Percentiles rank a stretch among this genome's conserved stretches.
These are phyloP conservation scores for Sugiyamaella grinbergsii DNA, from an alignment of 1,139 yeast genomes.

Conservation along the genomic window DNA sequence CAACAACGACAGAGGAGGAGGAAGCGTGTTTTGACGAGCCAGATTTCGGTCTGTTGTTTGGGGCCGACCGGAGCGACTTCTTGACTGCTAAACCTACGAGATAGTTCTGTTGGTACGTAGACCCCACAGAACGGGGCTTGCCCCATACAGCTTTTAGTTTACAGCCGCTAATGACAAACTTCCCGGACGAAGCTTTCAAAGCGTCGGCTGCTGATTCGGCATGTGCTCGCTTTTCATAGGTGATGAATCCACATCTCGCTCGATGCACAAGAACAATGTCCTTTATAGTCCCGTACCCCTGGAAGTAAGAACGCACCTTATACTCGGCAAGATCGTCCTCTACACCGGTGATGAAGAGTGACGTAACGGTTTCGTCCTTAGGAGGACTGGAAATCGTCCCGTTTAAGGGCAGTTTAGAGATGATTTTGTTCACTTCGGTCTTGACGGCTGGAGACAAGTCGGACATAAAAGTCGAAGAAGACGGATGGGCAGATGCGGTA, in stretches of 20 bases:
- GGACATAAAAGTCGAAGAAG: not conserved
- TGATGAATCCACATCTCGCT: constrained; percentile 67
- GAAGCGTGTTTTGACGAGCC: not conserved
- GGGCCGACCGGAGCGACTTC: constrained; percentile 54
- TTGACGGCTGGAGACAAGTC: constrained; percentile 31
- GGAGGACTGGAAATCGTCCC: constrained; percentile 52
- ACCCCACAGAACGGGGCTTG: constrained; percentile 54
- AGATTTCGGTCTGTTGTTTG: not conserved
- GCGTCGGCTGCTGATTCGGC: constrained; percentile 59
- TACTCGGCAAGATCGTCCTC: constrained; percentile 68
- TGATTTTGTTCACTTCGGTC: constrained; percentile 52
- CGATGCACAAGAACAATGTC: constrained; percentile 57
- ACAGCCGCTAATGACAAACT: constrained; percentile 47
- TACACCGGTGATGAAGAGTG: constrained; percentile 75
- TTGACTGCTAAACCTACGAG: constrained; percentile 58
- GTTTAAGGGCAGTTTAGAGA: constrained; percentile 58
- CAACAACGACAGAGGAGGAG: not conserved
- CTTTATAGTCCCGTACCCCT: constrained; percentile 50
- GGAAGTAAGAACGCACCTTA: constrained; percentile 53
- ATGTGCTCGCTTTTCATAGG: constrained; percentile 50
- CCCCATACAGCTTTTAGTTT: constrained; percentile 73
- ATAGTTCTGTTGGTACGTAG: constrained; percentile 50
- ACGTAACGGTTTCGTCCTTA: constrained; percentile 47
- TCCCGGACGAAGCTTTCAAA: constrained; percentile 35
- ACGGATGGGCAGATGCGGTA: not conserved